Percentiles rank a stretch among this genome's conserved stretches.
phyloP scores from a whole-genome alignment of 768 basidiomycete genomes.

The Leccinum subgranulosum region DNA sequence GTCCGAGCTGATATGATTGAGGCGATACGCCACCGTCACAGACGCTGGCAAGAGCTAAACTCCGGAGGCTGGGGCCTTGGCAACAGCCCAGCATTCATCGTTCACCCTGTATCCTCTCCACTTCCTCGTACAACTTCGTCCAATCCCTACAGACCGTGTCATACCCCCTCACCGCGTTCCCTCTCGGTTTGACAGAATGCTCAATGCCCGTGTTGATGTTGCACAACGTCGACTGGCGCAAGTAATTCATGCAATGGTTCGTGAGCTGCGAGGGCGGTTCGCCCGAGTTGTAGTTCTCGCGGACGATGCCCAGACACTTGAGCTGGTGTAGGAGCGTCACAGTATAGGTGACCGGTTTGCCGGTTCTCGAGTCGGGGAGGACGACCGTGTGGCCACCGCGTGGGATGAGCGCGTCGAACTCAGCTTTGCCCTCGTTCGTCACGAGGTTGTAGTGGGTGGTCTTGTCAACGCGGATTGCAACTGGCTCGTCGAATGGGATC shows the following conservation, averaged over 20 bases:
- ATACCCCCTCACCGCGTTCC: slow-evolving; percentile 8
- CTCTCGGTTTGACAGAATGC: slow-evolving; percentile 9
- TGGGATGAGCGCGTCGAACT: slow-evolving; percentile 15
- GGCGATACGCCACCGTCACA: not conserved
- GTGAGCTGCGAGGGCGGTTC: slow-evolving; percentile 8
- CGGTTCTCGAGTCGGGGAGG: slow-evolving; percentile 7
- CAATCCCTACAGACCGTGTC: slow-evolving; percentile 13
- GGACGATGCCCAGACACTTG: slow-evolving; percentile 11
- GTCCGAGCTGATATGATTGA: not conserved
- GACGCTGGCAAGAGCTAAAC: not conserved
- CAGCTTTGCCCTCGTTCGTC: slow-evolving; percentile 11
- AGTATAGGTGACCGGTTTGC: slow-evolving; percentile 11
- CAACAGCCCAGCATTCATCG: not conserved
- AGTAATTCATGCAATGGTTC: slow-evolving; percentile 9
- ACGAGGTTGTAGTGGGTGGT: slow-evolving; percentile 10
- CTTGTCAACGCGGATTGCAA: slow-evolving; percentile 11
- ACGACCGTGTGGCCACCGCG: slow-evolving; percentile 6
- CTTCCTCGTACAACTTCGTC: slow-evolving; percentile 11
- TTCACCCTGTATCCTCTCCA: slow-evolving; percentile 7
- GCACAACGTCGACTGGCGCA: slow-evolving; percentile 12
- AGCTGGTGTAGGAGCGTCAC: slow-evolving; percentile 13
- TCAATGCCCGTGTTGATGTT: slow-evolving; percentile 12
- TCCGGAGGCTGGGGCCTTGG: no score
- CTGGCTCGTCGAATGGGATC: slow-evolving; percentile 9
- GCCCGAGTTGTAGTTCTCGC: slow-evolving; percentile 1